Base-by-base conservation (phyloP, 2,329 filamentous ascomycete species). In the Trichophyton verrucosum region DNA sequence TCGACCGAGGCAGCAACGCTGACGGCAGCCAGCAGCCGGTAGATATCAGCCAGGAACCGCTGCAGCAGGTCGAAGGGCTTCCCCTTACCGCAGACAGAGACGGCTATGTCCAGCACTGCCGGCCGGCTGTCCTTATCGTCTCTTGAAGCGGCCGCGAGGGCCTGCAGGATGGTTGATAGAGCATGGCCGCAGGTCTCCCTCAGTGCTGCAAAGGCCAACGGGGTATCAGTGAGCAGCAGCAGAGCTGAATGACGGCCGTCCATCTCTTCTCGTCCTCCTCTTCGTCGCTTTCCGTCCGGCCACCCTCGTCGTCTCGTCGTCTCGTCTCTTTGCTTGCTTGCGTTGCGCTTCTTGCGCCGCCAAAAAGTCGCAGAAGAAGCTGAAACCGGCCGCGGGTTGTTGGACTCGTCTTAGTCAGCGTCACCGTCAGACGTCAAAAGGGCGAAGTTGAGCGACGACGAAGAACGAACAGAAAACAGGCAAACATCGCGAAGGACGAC, bases 1-100 rank as follows among this genome's bases (percentile, higher is more conserved):
- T 88, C 75, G 72, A 86, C 75, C 76, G 76, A 77, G 56, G 82
- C 77, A 65, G 84, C 80, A 11, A 85, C 82, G 64, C 87, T 89
- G n/a, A 89, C 78, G 53, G 85, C 76, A 38, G 86, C 86, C 61
- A 94, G 77, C 57, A 96, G 80, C 67, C 85, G 85, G 78, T 97
- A 97, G 24, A 95, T 71, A 27, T 82, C 82, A 2, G 88, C 87
- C 22, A 96, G 75, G 3, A 92, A 78, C n/a, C 81, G 78, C 72
- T 96, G 90, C 0, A 85, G 81, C n/a, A 80, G 75, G 38, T 79
- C 70, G 81, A 91, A 95, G 17, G 82, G 76, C 53, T 82, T 75
- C 53, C 82, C 75, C 24, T 80, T 77, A 66, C 86, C 77, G 1
- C 86, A 82, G 56, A 82, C 81, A 1, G 82, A 80, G 42, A 95